Evolutionary conservation across 2,329 filamentous ascomycete species (phyloP), one percentile per base, ranked within the genome.

Genomic region (Aspergillus spinulosporus): DNA sequence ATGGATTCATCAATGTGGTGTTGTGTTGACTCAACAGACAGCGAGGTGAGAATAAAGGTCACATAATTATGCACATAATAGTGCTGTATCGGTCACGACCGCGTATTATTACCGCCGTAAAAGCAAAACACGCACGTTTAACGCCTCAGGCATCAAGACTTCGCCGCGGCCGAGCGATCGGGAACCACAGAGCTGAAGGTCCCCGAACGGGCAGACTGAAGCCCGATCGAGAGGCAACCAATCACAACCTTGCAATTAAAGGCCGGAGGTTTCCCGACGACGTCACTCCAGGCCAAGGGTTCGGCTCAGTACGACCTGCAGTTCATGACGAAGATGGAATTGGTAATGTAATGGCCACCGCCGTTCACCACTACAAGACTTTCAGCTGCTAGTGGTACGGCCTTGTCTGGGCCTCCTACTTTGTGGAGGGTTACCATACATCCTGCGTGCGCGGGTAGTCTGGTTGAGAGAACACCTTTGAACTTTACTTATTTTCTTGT

Each of bases 151-250:
- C 8, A 37, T 36, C 7, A 8, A 36, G 34, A 36, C 8, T 36
- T 8, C 8, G 34, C 42, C 42, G 11, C 49, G 51, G 47, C 51
- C 52, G 52, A 14, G 44, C 8, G 58, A 62, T 63, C 62, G 62
- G 62, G 62, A 59, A 60, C 57, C 60, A 62, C 37, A 28, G 14
- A 14, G 32, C 46, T 4, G 45, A 54, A 61, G 62, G 62, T 64
- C 62, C 60, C 62, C 62, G 62, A 62, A 50, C 26, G 44, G 42
- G 50, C 51, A 21, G 28, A 40, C 50, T 62, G 55, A 61, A 61
- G 45, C 62, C 62, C 60, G 60, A 61, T 21, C 55, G 52, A 56
- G 50, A 37, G 57, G 54, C 56, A 53, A 28, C 60, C 57, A 61
- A 62, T 60, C 3, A 39, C 26, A 28, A 28, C 26, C 26, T 5